Evolutionary conservation across 805 yeast species (phyloP).

Genomic region (Diddensiella caesifluorescens): DNA sequence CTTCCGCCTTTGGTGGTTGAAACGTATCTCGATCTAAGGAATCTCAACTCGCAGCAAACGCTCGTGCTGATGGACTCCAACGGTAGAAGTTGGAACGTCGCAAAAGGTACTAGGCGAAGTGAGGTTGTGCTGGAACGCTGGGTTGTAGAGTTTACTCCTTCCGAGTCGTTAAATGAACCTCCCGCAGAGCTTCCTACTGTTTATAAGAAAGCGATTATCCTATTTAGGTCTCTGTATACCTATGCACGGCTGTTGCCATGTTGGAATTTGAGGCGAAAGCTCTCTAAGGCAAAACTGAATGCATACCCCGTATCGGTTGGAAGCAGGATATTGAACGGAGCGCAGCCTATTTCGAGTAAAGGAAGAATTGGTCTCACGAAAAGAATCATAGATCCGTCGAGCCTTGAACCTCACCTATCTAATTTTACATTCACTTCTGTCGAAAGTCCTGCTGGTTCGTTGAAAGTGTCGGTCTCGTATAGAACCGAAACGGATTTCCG

Average conservation of each 20-base stretch:
- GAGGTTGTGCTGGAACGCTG: slow-evolving; percentile 95
- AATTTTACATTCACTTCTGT: slow-evolving; percentile 66
- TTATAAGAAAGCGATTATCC: slow-evolving; percentile 66
- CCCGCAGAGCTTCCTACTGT: slow-evolving; percentile 54
- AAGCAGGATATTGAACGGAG: slow-evolving; percentile 64
- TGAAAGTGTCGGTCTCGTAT: slow-evolving; percentile 73
- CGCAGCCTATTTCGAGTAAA: slow-evolving; percentile 68
- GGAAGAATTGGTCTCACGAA: slow-evolving; percentile 84
- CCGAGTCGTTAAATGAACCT: slow-evolving; percentile 5
- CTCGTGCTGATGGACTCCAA: slow-evolving; percentile 54
- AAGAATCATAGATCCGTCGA: slow-evolving; percentile 32
- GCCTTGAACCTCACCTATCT: slow-evolving; percentile 33
- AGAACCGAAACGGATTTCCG: slow-evolving; percentile 65
- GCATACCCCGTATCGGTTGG: slow-evolving; percentile 44
- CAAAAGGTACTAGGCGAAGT: slow-evolving; percentile 56
- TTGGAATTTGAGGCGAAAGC: slow-evolving; percentile 48
- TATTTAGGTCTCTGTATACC: slow-evolving; percentile 70
- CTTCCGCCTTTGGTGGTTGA: slow-evolving; percentile 84
- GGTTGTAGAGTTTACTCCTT: slow-evolving; percentile 61
- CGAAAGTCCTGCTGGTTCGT: slow-evolving; percentile 66
- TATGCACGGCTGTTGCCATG: slow-evolving; percentile 66
- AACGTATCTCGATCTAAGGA: slow-evolving; percentile 65
- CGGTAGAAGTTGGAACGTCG: slow-evolving; percentile 44
- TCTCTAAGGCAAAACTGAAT: slow-evolving; percentile 37
- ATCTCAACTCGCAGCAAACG: slow-evolving; percentile 50